phyloP scores from a whole-genome alignment of 2,329 filamentous ascomycete genomes.

The Nannizzia gypsea region DNA sequence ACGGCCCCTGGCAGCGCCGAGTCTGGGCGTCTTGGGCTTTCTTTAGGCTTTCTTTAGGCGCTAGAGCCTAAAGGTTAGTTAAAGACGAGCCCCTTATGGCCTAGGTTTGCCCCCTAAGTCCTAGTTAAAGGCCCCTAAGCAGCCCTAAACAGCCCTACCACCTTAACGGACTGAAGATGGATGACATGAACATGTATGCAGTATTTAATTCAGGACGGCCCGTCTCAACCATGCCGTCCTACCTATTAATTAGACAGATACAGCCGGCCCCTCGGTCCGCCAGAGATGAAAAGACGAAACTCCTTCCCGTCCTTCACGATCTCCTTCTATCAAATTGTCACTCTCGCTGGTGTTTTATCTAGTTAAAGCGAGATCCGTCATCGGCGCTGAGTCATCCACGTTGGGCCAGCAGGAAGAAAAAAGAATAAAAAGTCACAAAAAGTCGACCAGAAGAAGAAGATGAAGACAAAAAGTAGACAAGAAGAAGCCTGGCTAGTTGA shows the following conservation, averaged over 20 bases:
- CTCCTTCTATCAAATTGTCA: no score
- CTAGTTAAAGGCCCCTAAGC: neutral
- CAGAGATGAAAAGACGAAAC: neutral
- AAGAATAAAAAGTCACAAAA: conserved; percentile 1
- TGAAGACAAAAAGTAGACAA: neutral
- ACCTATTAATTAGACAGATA: neutral
- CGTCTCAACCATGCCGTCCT: neutral
- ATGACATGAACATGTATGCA: no score
- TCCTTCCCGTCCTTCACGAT: no score
- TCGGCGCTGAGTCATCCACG: conserved; percentile 8
- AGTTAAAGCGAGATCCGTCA: neutral
- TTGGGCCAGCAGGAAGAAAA: neutral
- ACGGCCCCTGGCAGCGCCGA: neutral
- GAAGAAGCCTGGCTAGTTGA: neutral
- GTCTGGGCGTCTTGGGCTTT: neutral
- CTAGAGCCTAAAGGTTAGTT: neutral
- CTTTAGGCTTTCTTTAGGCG: neutral
- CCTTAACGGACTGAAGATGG: no score
- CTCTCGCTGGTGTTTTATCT: no score
- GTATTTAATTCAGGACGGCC: no score
- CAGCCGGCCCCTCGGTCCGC: neutral
- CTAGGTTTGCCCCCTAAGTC: neutral
- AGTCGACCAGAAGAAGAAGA: neutral
- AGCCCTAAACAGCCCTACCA: neutral
- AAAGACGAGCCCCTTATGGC: neutral